Conservation (phyloP, 495 filamentous ascomycete species). For the Melanomma pulvis-pyrius region DNA sequence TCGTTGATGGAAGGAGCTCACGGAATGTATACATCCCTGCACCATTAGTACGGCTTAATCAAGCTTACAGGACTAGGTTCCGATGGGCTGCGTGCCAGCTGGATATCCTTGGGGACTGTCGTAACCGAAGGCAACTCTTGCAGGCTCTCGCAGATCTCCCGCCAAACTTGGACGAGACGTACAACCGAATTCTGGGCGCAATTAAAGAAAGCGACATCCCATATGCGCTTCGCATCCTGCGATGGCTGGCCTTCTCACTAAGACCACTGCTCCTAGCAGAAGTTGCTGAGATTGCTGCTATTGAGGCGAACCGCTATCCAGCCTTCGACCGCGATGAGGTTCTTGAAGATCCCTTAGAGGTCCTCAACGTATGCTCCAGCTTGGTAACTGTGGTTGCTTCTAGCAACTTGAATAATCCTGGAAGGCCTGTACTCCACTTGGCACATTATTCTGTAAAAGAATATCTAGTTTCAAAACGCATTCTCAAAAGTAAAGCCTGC, state of each 20-base stretch:
- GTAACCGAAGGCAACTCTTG: conserved; percentile 2
- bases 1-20: conserved; percentile 22
- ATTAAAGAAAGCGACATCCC: conserved; percentile 4
- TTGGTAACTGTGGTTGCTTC: neutral
- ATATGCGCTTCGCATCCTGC: conserved; percentile 14
- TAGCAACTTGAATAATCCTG: neutral
- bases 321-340: conserved; percentile 22
- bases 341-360: conserved; percentile 14
- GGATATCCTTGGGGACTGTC: conserved; percentile 6
- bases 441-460: conserved; percentile 10
- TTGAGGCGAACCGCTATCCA: conserved; percentile 14
- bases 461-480: conserved; percentile 4
- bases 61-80: conserved; percentile 13
- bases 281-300: conserved; percentile 15
- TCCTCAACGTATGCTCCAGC: conserved; percentile 12
- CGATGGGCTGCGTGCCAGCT: conserved; percentile 19
- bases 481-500: neutral
- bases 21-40: conserved; percentile 26
- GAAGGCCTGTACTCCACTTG: neutral
- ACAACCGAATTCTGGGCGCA: conserved; percentile 15
- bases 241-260: conserved; percentile 12
- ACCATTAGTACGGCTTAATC: neutral
- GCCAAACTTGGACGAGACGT: conserved; percentile 8
- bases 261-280: conserved; percentile 7
- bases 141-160: conserved; percentile 6